Evolutionary conservation across 129 eudicot genomes (phyloP).

Genomic region (Lactuca sativa): DNA sequence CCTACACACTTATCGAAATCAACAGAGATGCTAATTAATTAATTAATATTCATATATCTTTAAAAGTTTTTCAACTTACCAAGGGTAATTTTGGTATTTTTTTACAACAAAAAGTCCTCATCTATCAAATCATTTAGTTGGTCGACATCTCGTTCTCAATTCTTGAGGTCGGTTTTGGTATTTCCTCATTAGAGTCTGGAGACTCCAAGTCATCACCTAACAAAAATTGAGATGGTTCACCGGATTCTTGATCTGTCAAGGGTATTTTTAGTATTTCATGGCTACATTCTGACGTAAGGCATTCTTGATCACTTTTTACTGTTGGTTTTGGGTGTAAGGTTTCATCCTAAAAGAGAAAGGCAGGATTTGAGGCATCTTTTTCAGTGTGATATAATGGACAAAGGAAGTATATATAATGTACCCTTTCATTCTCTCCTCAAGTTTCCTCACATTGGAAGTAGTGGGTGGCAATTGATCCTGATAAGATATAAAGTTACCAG

Average conservation of each 20-base stretch:
- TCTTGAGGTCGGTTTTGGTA: constrained; percentile 33
- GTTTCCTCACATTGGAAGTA: constrained; percentile 33
- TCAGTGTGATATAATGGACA: constrained; percentile 12
- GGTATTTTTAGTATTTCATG: background rate
- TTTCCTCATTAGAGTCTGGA: background rate
- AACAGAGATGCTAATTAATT: too few relatives aligned
- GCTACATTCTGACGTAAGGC: background rate
- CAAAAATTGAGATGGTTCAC: too few relatives aligned
- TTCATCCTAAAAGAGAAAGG: constrained; percentile 1
- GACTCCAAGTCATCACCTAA: too few relatives aligned
- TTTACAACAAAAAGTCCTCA: background rate
- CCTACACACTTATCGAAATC: too few relatives aligned
- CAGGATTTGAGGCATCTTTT: constrained; percentile 7
- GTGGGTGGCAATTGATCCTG: constrained; percentile 56
- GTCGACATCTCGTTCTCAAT: constrained; percentile 34
- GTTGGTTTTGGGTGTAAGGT: background rate
- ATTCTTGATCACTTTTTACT: constrained; percentile 1
- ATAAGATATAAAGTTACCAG: constrained; percentile 18
- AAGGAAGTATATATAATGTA: constrained; percentile 11
- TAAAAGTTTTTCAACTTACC: constrained; percentile 17
- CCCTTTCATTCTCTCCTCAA: constrained; percentile 52
- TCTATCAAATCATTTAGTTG: background rate
- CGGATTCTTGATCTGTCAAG: constrained; percentile 10
- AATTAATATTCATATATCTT: too few relatives aligned
- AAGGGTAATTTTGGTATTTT: background rate